Evolutionary conservation across 441 rosid species (phyloP), one percentile per base, ranked within the genome.

Genomic region (Populus tomentosa): DNA sequence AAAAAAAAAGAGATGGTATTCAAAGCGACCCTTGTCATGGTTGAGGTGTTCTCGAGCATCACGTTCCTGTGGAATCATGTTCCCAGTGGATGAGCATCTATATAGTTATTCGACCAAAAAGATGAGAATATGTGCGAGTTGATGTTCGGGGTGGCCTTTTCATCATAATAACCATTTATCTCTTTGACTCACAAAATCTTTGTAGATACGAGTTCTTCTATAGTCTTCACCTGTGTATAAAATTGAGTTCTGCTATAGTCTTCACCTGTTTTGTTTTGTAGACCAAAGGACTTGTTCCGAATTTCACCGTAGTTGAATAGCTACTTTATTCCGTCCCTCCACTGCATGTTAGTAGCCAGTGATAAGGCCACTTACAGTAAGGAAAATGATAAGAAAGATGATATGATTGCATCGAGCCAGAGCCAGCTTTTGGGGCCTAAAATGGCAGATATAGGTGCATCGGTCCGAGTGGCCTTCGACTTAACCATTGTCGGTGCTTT

Each of bases 141-240:
- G 61, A 53, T 53, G 61, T 53, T 53, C 61, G 2, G 61, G 21
- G n/a, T 53, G n/a, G 21, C 61, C 61, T 6, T 53, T 53, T 53
- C 61, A 53, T 53, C 61, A 16, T 53, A 53, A 16, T 53, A 53
- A 53, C 8, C 61, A 53, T 18, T 6, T 6, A 18, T 53, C 61
- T 53, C 8, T 16, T 53, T 6, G 61, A 18, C 18, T 53, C 61
- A 18, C 61, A 42, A 70, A 21, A 68, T 76, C 79, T 4, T 46
- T 84, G 89, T 86, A 85, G 87, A 84, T 84, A 83, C 0, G 53
- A 13, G 79, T 28, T 18, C 8, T 64, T 62, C 64, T 65, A 18
- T 53, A 67, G 38, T 69, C 77, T 75, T 68, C 24, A 80, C 36
- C 66, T 73, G 76, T 85, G 83, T 77, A 80, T 77, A n/a, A n/a